A percentile compares a stretch with the other conserved stretches of the same genome.
These are phyloP conservation scores for Kurtzmaniella quercitrusa DNA, from an alignment of 1,139 yeast genomes.

Conservation along the genomic window DNA sequence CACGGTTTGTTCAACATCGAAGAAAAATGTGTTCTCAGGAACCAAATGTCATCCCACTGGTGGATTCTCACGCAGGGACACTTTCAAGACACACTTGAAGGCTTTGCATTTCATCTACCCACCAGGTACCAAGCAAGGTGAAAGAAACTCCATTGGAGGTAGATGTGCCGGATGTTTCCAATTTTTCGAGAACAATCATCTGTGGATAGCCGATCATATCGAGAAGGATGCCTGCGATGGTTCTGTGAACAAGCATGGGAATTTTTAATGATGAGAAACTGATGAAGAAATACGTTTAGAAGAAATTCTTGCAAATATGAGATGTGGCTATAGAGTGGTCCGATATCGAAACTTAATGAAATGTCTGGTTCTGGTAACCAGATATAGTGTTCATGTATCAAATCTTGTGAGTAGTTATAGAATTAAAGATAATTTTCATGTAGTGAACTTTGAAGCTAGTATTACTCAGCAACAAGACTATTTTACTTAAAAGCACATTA, in stretches of 20 bases:
- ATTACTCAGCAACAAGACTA: too few species aligned
- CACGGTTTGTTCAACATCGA: constrained; percentile 12
- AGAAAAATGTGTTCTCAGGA: constrained; percentile 19
- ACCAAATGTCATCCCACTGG: constrained; percentile 58
- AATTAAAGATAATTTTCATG: too few species aligned
- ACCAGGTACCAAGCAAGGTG: constrained; percentile 49
- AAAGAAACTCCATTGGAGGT: constrained; percentile 42
- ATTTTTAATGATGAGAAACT: not conserved
- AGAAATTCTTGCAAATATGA: not conserved
- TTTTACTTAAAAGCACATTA: too few species aligned
- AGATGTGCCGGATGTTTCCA: constrained; percentile 57
- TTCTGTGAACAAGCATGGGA: constrained; percentile 19
- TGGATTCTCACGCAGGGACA: constrained; percentile 56
- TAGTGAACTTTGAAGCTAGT: too few species aligned
- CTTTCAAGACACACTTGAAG: constrained; percentile 54
- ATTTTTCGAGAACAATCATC: constrained; percentile 41
- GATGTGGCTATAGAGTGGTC: not conserved
- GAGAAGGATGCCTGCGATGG: constrained; percentile 45
- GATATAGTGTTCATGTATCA: not conserved
- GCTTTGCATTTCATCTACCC: constrained; percentile 59
- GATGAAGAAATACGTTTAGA: not conserved
- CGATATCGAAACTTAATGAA: not conserved
- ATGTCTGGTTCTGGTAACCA: not conserved
- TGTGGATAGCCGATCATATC: constrained; percentile 51
- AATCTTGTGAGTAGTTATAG: not conserved